Evolutionary conservation across 75 land plant species (phyloP).

Genomic region (Isoetes taiwanensis): DNA sequence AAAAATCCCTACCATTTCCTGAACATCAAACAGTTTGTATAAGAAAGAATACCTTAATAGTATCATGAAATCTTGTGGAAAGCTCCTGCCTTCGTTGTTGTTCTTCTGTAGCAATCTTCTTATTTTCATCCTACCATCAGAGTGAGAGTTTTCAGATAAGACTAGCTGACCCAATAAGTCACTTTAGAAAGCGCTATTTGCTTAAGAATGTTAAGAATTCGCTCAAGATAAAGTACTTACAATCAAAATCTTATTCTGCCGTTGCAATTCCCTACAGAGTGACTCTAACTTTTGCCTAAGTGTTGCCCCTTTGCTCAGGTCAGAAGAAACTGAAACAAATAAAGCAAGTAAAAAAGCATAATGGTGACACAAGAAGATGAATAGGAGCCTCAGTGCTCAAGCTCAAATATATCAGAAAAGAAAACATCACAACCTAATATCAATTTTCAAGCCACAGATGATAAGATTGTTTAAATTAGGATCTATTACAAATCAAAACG

Average conservation of each 20-base stretch:
- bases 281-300: conserved; percentile 90
- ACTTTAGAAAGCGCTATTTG: neutral
- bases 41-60: conserved; percentile 55
- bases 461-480: too few species aligned
- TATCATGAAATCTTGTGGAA: conserved; percentile 75
- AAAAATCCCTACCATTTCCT: too few species aligned
- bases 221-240: conserved; percentile 17
- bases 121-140: conserved; percentile 71
- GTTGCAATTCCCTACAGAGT: conserved; percentile 86
- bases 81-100: conserved; percentile 70
- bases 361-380: neutral
- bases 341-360: neutral
- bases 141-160: neutral
- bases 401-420: too few species aligned
- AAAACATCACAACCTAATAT: too few species aligned
- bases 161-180: neutral
- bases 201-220: neutral
- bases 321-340: conserved; percentile 34
- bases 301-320: conserved; percentile 26
- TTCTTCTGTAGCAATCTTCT: conserved; percentile 69
- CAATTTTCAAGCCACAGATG: too few species aligned
- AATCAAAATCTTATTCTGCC: conserved; percentile 82
- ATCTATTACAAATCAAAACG: too few species aligned
- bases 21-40: too few species aligned
- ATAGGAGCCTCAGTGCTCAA: too few species aligned